Percentiles rank a stretch among this genome's conserved stretches.
These are phyloP conservation scores for Alternaria triticimaculans DNA, from an alignment of 2,329 filamentous ascomycete species.

Conservation along the genomic window DNA sequence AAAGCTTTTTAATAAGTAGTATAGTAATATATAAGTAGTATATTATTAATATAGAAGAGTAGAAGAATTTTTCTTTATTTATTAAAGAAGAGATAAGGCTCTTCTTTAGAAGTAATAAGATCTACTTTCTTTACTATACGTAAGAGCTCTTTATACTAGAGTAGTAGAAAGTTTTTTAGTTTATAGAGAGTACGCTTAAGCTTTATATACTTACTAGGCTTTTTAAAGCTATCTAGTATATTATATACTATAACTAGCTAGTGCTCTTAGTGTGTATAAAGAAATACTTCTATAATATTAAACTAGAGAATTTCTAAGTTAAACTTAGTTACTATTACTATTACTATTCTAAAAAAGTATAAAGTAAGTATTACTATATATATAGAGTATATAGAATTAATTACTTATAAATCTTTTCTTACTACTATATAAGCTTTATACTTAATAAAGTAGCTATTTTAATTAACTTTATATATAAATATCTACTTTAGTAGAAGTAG, in stretches of 20 bases:
- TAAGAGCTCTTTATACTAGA: not conserved
- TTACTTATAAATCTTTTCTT: no score
- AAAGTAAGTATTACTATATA: not conserved
- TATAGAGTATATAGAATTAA: not conserved
- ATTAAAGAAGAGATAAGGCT: not conserved
- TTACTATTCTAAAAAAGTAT: not conserved
- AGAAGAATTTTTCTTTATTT: not conserved
- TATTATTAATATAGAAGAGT: no score
- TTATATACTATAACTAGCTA: not conserved
- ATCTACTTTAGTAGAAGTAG: no score
- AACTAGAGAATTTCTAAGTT: not conserved
- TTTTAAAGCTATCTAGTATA: no score
- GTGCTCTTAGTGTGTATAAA: not conserved
- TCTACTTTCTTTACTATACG: not conserved
- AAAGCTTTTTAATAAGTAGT: no score
- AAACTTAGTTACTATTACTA: not conserved
- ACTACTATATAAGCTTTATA: no score
- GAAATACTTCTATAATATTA: not conserved
- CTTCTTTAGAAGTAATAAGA: not conserved
- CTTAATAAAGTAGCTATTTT: no score
- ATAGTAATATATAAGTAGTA: no score
- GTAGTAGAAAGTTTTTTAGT: not conserved
- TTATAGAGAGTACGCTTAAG: no score
- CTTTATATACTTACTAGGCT: no score
- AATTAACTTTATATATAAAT: no score